These are phyloP conservation scores for Botrytis hyacinthi DNA, from an alignment of 2,329 filamentous ascomycete genomes.

Conservation along the genomic window DNA sequence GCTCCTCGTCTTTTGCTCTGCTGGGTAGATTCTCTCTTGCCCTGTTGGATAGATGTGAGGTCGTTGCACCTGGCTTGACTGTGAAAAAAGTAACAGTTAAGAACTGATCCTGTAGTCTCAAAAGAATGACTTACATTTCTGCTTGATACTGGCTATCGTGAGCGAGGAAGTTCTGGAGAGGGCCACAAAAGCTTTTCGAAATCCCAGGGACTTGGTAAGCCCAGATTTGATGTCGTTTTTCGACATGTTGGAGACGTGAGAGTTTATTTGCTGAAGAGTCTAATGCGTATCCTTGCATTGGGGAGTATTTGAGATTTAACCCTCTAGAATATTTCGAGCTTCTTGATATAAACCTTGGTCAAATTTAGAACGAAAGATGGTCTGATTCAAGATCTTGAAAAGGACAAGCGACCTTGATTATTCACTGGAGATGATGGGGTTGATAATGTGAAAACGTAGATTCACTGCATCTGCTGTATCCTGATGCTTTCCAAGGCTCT, in stretches of 20 bases:
- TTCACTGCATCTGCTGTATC: neutral
- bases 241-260: neutral
- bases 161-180: neutral
- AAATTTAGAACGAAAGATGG: accelerated
- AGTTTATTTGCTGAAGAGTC: neutral
- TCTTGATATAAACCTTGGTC: neutral
- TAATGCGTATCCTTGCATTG: neutral
- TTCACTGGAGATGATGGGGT: neutral
- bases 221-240: neutral
- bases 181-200: neutral
- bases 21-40: neutral
- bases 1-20: neutral
- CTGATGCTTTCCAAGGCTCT: neutral
- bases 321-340: neutral
- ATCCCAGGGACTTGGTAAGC: accelerated
- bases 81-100: neutral
- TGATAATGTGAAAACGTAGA: neutral
- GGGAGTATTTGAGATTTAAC: neutral
- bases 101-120: neutral
- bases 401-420: neutral
- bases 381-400: neutral
- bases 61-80: neutral
- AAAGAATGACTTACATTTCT: neutral
- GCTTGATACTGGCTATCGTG: neutral
- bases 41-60: neutral